Conservation (phyloP, 1,139 yeast species). For the Scheffersomyces stambukii region DNA sequence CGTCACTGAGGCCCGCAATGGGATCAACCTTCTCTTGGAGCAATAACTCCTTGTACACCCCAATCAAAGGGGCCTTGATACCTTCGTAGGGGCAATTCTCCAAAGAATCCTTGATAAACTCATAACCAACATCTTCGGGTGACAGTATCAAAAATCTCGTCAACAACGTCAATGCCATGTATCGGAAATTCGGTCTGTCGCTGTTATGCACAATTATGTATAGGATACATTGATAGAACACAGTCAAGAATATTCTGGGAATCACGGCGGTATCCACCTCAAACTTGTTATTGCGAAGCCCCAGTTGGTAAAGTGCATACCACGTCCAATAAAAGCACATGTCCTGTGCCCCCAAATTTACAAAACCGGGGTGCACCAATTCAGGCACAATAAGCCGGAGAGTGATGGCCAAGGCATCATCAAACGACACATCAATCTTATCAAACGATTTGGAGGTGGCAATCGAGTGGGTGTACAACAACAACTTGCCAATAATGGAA, state of each 20-base stretch:
- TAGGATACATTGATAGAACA: slow-evolving; percentile 33
- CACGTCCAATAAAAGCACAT: slow-evolving; percentile 36
- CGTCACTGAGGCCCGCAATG: no score
- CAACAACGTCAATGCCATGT: slow-evolving; percentile 43
- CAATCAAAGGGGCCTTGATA: slow-evolving; percentile 55
- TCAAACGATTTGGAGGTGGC: slow-evolving; percentile 14
- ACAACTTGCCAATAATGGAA: slow-evolving; percentile 28
- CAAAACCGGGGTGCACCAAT: slow-evolving; percentile 27
- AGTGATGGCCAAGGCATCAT: slow-evolving; percentile 31
- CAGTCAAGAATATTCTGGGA: slow-evolving; percentile 26
- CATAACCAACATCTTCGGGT: slow-evolving; percentile 54
- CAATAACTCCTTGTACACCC: slow-evolving; percentile 64
- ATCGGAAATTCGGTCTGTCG: slow-evolving; percentile 19
- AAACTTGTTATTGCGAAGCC: slow-evolving; percentile 9
- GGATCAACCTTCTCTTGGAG: slow-evolving; percentile 17
- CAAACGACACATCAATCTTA: slow-evolving; percentile 18
- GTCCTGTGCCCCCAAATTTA: slow-evolving; percentile 25
- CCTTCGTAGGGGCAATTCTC: slow-evolving; percentile 63
- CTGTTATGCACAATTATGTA: slow-evolving; percentile 20
- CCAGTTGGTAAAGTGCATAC: slow-evolving; percentile 29
- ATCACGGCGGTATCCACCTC: slow-evolving; percentile 29
- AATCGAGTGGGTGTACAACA: slow-evolving; percentile 24
- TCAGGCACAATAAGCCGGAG: slow-evolving; percentile 35
- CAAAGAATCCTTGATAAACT: slow-evolving; percentile 63
- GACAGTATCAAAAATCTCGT: slow-evolving; percentile 53